Conservation (phyloP, 345 rosid genomes). For the Theobroma cacao region DNA sequence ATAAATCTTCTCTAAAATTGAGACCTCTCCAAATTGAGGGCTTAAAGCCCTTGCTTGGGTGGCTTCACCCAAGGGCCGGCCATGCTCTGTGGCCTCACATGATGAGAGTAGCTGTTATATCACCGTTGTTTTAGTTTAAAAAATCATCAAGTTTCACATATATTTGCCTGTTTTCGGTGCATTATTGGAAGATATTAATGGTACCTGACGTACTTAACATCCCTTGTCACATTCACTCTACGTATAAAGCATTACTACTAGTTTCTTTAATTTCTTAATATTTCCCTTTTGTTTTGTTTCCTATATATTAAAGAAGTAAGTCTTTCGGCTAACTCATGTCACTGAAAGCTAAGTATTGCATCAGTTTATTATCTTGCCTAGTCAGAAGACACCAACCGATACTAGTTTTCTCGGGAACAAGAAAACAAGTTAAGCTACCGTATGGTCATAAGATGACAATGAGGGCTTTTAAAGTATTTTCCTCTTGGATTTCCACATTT, state of each 20-base stretch:
- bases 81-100: no score
- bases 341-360: background rate
- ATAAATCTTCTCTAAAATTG: no score
- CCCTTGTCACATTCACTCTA: background rate
- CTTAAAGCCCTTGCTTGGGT: no score
- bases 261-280: no score
- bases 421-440: no score
- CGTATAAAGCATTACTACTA: background rate
- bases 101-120: background rate
- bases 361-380: background rate
- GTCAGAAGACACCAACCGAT: background rate
- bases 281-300: no score
- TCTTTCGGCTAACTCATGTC: background rate
- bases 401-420: background rate
- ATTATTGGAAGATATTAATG: background rate
- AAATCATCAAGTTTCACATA: background rate
- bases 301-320: background rate
- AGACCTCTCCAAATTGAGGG: no score
- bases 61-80: no score
- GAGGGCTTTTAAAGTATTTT: no score
- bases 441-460: no score
- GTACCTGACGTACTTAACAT: no score
- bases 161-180: background rate
- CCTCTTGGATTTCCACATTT: no score
- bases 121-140: background rate